Conservation (phyloP, 2,329 filamentous ascomycete genomes). For the Colletotrichum liaoningense region DNA sequence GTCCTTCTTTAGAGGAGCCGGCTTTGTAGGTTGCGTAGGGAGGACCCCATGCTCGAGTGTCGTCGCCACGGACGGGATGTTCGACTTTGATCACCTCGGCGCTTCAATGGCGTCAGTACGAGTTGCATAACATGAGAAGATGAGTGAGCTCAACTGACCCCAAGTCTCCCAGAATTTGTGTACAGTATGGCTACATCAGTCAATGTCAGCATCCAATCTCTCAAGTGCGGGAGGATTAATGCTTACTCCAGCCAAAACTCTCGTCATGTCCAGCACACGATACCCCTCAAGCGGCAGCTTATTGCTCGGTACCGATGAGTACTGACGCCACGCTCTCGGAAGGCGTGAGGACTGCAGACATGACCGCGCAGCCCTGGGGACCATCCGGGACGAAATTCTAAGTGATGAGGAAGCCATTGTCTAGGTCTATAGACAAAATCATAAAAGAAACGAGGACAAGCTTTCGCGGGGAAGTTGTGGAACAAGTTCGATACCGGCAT, state of each 20-base stretch:
- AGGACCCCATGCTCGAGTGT: slow-evolving; percentile 96
- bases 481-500: slow-evolving; percentile 2
- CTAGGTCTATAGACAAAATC: background rate
- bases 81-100: slow-evolving; percentile 98
- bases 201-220: background rate
- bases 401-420: background rate
- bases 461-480: slow-evolving; percentile 14
- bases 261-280: slow-evolving; percentile 94
- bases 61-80: slow-evolving; percentile 90
- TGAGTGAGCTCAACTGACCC: slow-evolving; percentile 71
- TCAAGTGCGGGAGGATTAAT: accelerated
- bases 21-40: slow-evolving; percentile 86
- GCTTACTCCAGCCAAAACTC: slow-evolving; percentile 88
- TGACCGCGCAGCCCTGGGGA: background rate
- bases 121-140: slow-evolving; percentile 11
- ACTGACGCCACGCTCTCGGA: slow-evolving; percentile 40
- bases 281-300: slow-evolving; percentile 82
- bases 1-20: slow-evolving; percentile 69
- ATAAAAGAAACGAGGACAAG: background rate
- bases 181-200: slow-evolving; percentile 86
- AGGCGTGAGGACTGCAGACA: background rate
- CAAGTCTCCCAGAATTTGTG: slow-evolving; percentile 94
- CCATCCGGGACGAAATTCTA: background rate
- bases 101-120: slow-evolving; percentile 58
- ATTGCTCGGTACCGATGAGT: slow-evolving; percentile 43